Conservation (phyloP, 2,329 filamentous ascomycete genomes). For the Talaromyces pinophilus region DNA sequence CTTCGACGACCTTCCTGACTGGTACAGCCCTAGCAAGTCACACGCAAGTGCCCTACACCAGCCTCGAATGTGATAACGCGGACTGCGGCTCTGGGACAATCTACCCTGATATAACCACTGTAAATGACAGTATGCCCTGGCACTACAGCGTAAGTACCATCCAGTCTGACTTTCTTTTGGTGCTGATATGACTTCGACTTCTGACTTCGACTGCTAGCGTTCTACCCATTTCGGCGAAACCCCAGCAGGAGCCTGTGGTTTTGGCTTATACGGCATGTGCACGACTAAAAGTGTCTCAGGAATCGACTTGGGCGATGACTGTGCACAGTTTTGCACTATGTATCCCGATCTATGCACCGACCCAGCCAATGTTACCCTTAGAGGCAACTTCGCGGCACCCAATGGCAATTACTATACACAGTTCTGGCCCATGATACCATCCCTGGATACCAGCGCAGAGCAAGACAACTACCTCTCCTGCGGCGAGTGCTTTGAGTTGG, state of each 20-base stretch:
- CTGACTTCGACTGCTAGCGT: neutral
- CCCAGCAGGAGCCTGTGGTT: slow-evolving; percentile 16
- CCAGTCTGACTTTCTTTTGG: neutral
- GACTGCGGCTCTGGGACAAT: slow-evolving; percentile 16
- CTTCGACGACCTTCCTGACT: slow-evolving; percentile 12
- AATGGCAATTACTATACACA: slow-evolving; percentile 19
- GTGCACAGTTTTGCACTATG: slow-evolving; percentile 8
- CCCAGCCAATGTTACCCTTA: slow-evolving; percentile 11
- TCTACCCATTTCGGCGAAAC: slow-evolving; percentile 19
- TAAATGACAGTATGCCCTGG: slow-evolving; percentile 16
- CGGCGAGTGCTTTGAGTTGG: slow-evolving; percentile 17
- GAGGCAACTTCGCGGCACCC: slow-evolving; percentile 13
- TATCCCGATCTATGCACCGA: slow-evolving; percentile 15
- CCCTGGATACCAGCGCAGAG: slow-evolving; percentile 14
- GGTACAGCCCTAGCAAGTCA: slow-evolving; percentile 11
- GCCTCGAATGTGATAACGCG: slow-evolving; percentile 13
- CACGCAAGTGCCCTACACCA: slow-evolving; percentile 15
- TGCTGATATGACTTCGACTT: neutral
- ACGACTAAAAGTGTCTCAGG: slow-evolving; percentile 16
- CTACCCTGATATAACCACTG: slow-evolving; percentile 12
- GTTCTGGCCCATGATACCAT: slow-evolving; percentile 16
- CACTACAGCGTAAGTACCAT: slow-evolving; percentile 12
- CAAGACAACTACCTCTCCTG: slow-evolving; percentile 19
- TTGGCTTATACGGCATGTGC: slow-evolving; percentile 19
- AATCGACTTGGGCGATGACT: slow-evolving; percentile 16